Evolutionary conservation across 2,329 filamentous ascomycete species (phyloP), one percentile per base, ranked within the genome.

Genomic region (Aspergillus brunneoviolaceus): DNA sequence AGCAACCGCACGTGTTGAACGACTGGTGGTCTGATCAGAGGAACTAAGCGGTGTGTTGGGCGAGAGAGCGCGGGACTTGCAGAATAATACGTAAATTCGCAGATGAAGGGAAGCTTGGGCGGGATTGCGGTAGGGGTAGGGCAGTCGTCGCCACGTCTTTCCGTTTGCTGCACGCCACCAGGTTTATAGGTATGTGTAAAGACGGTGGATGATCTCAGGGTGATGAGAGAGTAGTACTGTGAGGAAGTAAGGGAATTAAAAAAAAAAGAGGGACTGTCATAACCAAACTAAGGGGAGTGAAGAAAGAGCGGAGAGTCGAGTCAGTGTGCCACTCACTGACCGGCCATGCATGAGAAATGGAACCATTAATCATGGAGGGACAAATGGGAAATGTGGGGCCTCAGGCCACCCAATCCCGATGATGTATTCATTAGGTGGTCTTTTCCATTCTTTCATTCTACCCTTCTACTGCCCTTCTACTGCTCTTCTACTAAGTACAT

Each of bases 1-100:
- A 21, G 53, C 49, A 45, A 19, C n/a, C 49, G 56, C 49, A 62
- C 55, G 60, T 61, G 58, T 60, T 62, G 45, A 49, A 42, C 29
- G 51, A 60, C 58, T 54, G 51, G 62, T 64, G 62, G 62, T 57
- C 60, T 61, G 60, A 66, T 60, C 62, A 56, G 48, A 49, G 56
- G 48, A 23, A 48, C 48, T 59, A 47, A 64, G 62, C 64, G 64
- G 64, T 66, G 64, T 63, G 55, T 33, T 60, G 53, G 45, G 23
- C 1, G 23, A 23, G 23, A 23, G 23, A 4, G 27, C 39, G 53
- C 54, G 47, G 52, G 42, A 57, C 53, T 59, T 45, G 52, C 52
- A 51, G 39, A 42, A 49, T 29, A 51, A 27, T 16, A 23, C 51
- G 16, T 48, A 33, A 27, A 35, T 42, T 35, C 52, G 29, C 33